Evolutionary conservation across 306 rosid species (phyloP).

Genomic region (Dalbergia cochinchinensis): DNA sequence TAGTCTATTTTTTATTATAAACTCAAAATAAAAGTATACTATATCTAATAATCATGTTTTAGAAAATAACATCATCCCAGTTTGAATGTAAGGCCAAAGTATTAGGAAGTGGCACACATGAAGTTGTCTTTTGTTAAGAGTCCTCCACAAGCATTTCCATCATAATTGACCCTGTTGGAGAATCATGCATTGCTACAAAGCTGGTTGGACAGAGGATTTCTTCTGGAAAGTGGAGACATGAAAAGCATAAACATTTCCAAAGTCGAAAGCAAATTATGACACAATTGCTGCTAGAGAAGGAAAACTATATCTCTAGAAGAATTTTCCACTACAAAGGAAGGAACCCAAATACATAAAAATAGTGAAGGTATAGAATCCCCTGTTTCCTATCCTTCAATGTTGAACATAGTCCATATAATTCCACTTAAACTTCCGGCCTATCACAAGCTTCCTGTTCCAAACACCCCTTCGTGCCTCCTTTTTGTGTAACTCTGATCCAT

Average conservation of each 20-base stretch:
- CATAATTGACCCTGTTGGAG: neutral
- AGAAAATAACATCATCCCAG: too few relatives aligned
- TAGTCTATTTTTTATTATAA: too few relatives aligned
- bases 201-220: conserved; percentile 7
- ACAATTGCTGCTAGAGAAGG: conserved; percentile 27
- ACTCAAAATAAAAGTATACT: too few relatives aligned
- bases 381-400: conserved; percentile 38
- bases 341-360: neutral
- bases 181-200: neutral
- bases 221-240: conserved; percentile 28
- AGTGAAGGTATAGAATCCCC: conserved; percentile 16
- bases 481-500: too few relatives aligned
- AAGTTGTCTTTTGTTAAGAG: too few relatives aligned
- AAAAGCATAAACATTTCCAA: conserved; percentile 37
- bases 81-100: too few relatives aligned
- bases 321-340: conserved; percentile 37
- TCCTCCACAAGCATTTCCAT: too few relatives aligned
- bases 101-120: too few relatives aligned
- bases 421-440: neutral
- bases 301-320: conserved; percentile 32
- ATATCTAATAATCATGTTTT: too few relatives aligned
- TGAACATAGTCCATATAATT: conserved; percentile 41
- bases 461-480: too few relatives aligned
- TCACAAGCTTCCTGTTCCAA: too few relatives aligned
- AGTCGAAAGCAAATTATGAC: conserved; percentile 38